Percentiles rank a stretch among this genome's conserved stretches.
Conservation (phyloP, 208 protist genomes). For the Tritrichomonas musculus region DNA sequence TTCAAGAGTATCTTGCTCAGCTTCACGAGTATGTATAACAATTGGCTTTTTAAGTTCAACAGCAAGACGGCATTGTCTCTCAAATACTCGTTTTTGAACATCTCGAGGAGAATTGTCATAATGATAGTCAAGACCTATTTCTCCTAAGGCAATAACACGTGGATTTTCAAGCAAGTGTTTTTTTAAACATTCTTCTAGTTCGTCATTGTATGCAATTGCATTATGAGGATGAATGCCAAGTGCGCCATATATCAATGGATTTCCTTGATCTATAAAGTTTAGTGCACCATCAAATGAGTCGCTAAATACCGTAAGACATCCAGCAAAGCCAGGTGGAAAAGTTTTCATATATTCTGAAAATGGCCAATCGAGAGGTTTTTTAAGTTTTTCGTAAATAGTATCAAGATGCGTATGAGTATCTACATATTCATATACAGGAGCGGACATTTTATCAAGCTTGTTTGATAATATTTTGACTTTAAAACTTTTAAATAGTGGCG, state of each 20-base stretch:
- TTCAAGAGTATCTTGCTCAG: constrained; percentile 61
- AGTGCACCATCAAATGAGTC: not conserved
- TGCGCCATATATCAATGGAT: constrained; percentile 19
- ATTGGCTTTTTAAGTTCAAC: constrained; percentile 54
- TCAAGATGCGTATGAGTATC: constrained; percentile 45
- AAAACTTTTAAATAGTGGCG: too few species aligned
- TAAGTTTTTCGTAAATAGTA: constrained; percentile 36
- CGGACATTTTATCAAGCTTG: too few species aligned
- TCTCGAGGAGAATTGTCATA: constrained; percentile 41
- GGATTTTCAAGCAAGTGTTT: constrained; percentile 39
- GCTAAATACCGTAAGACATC: constrained; percentile 31
- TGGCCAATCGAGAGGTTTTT: not conserved
- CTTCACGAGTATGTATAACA: constrained; percentile 62
- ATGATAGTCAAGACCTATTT: constrained; percentile 55
- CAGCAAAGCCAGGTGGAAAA: constrained; percentile 5
- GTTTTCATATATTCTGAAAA: not conserved
- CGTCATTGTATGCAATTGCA: not conserved
- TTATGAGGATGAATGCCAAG: constrained; percentile 41
- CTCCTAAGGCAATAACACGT: constrained; percentile 55
- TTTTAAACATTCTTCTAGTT: constrained; percentile 30
- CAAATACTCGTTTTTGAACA: constrained; percentile 50
- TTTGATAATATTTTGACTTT: too few species aligned
- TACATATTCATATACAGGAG: constrained; percentile 27
- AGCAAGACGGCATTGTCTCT: constrained; percentile 49
- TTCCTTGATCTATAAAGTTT: not conserved